These are phyloP conservation scores for Lentinula detonsa DNA, from an alignment of 768 basidiomycete genomes.

Conservation along the genomic window DNA sequence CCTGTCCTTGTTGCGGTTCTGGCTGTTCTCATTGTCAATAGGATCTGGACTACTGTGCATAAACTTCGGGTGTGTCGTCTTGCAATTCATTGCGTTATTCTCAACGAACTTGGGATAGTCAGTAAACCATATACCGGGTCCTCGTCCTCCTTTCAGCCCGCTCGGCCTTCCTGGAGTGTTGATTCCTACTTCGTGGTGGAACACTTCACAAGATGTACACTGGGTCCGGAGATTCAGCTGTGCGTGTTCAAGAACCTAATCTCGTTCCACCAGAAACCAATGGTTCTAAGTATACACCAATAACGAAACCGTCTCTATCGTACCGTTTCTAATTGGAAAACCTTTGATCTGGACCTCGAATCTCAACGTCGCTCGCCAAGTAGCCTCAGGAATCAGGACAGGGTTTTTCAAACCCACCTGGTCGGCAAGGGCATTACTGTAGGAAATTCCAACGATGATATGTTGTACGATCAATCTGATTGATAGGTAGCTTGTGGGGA, in stretches of 20 bases:
- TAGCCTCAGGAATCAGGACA: slow-evolving; percentile 29
- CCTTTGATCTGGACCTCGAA: slow-evolving; percentile 37
- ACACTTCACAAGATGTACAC: slow-evolving; percentile 26
- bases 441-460: slow-evolving; percentile 5
- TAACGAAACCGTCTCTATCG: slow-evolving; percentile 34
- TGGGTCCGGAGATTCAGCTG: slow-evolving; percentile 32
- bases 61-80: neutral
- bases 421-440: slow-evolving; percentile 26
- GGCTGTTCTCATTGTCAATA: neutral
- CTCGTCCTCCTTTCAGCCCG: slow-evolving; percentile 35
- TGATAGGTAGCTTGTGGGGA: slow-evolving; percentile 27
- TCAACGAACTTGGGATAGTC: slow-evolving; percentile 15
- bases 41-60: neutral
- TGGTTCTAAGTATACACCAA: slow-evolving; percentile 26
- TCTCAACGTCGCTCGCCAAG: slow-evolving; percentile 40
- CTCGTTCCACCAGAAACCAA: neutral
- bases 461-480: neutral
- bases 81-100: neutral
- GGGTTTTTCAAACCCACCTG: slow-evolving; percentile 33
- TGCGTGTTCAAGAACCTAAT: slow-evolving; percentile 13
- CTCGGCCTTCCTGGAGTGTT: slow-evolving; percentile 28
- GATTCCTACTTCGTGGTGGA: slow-evolving; percentile 38
- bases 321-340: slow-evolving; percentile 30
- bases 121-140: slow-evolving; percentile 31
- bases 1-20: neutral